phyloP scores from a whole-genome alignment of 345 rosid species.

The Syzygium jambos region DNA sequence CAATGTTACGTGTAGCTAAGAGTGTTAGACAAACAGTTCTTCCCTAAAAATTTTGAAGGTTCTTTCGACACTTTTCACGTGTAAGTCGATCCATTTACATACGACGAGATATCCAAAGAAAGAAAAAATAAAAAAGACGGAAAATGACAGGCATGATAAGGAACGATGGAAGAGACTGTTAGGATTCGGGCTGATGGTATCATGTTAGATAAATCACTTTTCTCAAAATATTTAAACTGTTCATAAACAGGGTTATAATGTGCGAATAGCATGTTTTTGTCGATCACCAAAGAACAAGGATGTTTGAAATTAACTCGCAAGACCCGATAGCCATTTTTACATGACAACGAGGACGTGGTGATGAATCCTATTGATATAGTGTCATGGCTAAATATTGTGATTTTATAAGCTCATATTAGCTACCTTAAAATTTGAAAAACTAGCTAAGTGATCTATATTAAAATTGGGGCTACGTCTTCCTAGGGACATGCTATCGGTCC shows the following conservation, averaged over 20 bases:
- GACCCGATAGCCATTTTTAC: background rate
- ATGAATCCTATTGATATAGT: background rate
- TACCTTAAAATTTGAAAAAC: background rate
- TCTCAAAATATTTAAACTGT: background rate
- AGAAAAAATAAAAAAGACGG: background rate
- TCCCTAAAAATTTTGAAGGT: background rate
- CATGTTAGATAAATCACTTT: background rate
- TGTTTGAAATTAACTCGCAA: background rate
- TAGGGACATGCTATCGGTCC: background rate
- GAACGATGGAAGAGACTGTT: background rate
- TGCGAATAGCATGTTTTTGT: background rate
- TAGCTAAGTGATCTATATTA: background rate
- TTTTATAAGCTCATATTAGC: background rate
- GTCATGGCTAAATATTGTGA: background rate
- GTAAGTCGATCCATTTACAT: background rate
- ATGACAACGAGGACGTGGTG: background rate
- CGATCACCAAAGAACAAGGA: background rate
- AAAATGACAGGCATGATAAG: background rate
- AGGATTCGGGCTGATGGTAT: background rate
- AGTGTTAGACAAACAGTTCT: background rate
- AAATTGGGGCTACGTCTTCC: background rate
- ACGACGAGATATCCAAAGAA: background rate
- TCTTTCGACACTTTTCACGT: background rate
- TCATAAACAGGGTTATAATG: rapidly evolving
- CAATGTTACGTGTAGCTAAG: background rate